Evolutionary conservation across 2,329 filamentous ascomycete genomes (phyloP), one percentile per base, ranked within the genome.

Genomic region (Pseudogymnoascus sp.): DNA sequence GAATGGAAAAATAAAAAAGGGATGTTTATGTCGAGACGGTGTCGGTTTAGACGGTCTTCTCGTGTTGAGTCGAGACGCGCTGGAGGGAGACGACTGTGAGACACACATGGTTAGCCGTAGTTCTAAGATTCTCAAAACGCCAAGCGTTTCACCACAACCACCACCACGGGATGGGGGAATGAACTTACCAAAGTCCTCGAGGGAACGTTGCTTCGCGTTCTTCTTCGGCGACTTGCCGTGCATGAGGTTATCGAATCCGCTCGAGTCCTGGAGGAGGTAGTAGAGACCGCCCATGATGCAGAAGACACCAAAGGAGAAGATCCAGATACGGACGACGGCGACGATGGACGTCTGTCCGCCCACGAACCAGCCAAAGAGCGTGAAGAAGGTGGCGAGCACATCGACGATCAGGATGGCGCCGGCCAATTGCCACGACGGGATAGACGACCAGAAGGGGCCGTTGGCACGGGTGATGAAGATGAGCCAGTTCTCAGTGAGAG

Each of bases 381-480:
- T 88, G 85, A 96, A 96, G 76, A 92, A 83, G 41, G 91, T 96
- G 68, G 92, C 91, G 65, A 96, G 78, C 71, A 95, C 83, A 74
- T 96, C 91, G 73, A 96, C 92, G 61, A 91, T 69, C 60, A 95
- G 75, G 68, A 96, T 92, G 68, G 92, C 92, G 67, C 87, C 87
- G 63, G 82, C 77, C 51, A 96, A 82, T 78, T 96, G 90, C 89
- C 90, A 93, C 66, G 91, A 96, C 66, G 92, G 92, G 65, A 92
- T 85, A 23, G 90, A 93, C 2, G 90, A 92, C 91, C 91, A 96
- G 84, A 96, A 93, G 63, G 91, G 90, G 73, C 92, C 91, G 78
- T 93, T 93, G 79, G 91, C 89, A 83, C 92, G 91, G 69, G 92
- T 96, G 79, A 96, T 93, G 82, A 96, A 96, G 78, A 96, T 96